phyloP scores from a whole-genome alignment of 306 rosid genomes.

The Prosopis cineraria region DNA sequence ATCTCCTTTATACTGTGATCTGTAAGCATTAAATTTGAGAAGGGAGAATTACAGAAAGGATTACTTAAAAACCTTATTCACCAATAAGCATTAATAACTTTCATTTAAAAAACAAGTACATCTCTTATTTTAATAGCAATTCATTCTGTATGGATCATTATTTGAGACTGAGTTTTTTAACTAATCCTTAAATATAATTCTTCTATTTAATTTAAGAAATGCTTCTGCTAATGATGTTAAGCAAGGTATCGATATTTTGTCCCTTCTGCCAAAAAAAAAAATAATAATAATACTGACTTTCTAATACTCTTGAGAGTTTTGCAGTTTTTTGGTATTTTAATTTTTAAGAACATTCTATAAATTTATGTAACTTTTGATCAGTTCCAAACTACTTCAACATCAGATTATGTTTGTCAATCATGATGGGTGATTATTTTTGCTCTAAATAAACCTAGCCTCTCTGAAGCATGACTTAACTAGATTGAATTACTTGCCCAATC shows the following conservation, averaged over 20 bases:
- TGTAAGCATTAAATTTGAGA: background rate
- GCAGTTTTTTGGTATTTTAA: background rate
- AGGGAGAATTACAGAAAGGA: too few relatives aligned
- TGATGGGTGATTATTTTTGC: background rate
- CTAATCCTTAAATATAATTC: too few relatives aligned
- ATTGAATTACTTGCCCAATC: background rate
- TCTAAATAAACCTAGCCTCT: background rate
- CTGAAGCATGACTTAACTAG: background rate
- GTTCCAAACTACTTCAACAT: background rate
- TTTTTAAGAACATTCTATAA: background rate
- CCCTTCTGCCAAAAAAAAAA: background rate
- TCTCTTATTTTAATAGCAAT: too few relatives aligned
- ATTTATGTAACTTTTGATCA: background rate
- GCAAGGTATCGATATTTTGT: too few relatives aligned
- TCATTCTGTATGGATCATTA: too few relatives aligned
- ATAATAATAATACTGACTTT: background rate
- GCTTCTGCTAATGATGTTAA: background rate
- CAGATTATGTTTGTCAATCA: background rate
- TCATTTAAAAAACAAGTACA: too few relatives aligned
- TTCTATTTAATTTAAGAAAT: too few relatives aligned
- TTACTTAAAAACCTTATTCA: too few relatives aligned
- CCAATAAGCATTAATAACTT: too few relatives aligned
- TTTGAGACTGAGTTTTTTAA: too few relatives aligned
- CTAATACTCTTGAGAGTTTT: background rate
- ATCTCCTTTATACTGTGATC: background rate